Conservation (phyloP, 2,329 filamentous ascomycete genomes). For the Apiospora aurea region DNA sequence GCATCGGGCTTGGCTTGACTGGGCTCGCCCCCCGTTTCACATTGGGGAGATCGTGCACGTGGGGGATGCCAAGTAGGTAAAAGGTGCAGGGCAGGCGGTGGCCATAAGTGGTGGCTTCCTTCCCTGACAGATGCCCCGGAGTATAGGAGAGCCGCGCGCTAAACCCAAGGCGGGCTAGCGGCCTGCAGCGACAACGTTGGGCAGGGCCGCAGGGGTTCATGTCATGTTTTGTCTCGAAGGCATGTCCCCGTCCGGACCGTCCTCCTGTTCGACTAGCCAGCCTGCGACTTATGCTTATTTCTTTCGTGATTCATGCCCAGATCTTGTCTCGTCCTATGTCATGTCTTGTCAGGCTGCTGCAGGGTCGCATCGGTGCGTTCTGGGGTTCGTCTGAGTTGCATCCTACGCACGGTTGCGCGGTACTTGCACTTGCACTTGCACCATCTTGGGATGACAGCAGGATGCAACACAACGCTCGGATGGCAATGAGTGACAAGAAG, state of each 20-base stretch:
- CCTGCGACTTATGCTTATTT: not conserved
- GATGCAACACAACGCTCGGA: constrained; percentile 7
- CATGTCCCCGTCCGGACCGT: not conserved
- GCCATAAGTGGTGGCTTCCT: not conserved
- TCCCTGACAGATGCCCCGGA: not conserved
- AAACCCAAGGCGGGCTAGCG: not conserved
- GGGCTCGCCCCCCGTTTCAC: constrained; percentile 8
- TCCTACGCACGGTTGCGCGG: not conserved
- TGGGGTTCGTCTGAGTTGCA: constrained; percentile 6
- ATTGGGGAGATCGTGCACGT: not conserved
- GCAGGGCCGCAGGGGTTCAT: not conserved
- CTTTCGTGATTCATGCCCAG: not conserved
- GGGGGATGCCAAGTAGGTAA: too few species aligned
- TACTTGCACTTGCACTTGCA: not conserved
- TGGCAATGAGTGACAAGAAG: not conserved
- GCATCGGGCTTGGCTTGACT: not conserved
- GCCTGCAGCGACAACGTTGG: not conserved
- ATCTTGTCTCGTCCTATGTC: constrained; percentile 12
- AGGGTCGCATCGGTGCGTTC: not conserved
- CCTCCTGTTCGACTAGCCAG: not conserved
- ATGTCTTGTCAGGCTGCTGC: not conserved
- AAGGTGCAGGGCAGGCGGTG: too few species aligned
- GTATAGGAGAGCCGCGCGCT: not conserved
- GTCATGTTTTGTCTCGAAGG: not conserved
- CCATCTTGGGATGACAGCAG: constrained; percentile 6